Evolutionary conservation across 2,329 filamentous ascomycete species (phyloP).

Genomic region (Talaromyces islandicus): DNA sequence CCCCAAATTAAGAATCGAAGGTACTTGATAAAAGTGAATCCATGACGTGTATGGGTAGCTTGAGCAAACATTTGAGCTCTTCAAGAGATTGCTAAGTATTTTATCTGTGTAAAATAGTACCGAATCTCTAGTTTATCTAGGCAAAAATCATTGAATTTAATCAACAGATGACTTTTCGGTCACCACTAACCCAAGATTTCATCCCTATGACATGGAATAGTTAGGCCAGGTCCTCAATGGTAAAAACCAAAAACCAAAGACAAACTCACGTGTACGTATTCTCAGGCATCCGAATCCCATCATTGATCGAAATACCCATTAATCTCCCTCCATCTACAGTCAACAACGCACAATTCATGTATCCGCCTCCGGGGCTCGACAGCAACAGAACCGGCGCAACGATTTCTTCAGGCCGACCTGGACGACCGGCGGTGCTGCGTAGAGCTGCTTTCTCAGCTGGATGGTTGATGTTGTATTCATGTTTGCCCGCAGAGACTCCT

Average conservation of each 20-base stretch:
- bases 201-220: background rate
- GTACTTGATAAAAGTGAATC: background rate
- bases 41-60: background rate
- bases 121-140: background rate
- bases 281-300: conserved; percentile 13
- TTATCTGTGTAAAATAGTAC: background rate
- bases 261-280: conserved; percentile 10
- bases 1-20: background rate
- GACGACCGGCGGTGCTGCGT: conserved; percentile 19
- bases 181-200: conserved; percentile 5
- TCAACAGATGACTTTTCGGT: background rate
- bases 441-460: conserved; percentile 17
- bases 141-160: background rate
- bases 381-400: conserved; percentile 20
- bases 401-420: conserved; percentile 21
- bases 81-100: too few species aligned
- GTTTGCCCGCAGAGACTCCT: conserved; percentile 12
- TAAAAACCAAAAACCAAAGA: background rate
- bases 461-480: conserved; percentile 15
- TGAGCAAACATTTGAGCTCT: background rate
- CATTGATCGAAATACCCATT: conserved; percentile 13
- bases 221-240: background rate
- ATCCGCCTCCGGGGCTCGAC: conserved; percentile 18
- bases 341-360: conserved; percentile 21
- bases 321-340: conserved; percentile 20